phyloP scores from a whole-genome alignment of 2,329 filamentous ascomycete genomes.

The Fusarium tjaetaba region DNA sequence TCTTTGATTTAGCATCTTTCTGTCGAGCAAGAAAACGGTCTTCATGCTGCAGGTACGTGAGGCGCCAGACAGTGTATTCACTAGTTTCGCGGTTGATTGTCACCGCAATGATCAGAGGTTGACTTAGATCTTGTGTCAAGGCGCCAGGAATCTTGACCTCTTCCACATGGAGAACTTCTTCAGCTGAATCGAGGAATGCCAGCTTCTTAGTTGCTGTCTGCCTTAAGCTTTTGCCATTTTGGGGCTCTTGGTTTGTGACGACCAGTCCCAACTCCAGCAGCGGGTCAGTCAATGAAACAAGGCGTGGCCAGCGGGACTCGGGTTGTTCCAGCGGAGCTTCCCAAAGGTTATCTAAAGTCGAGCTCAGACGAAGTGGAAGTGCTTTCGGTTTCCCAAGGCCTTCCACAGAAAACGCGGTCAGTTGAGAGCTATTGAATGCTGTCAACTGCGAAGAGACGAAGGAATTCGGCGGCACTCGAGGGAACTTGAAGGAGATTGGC shows the following conservation, averaged over 20 bases:
- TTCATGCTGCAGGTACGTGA: constrained; percentile 78
- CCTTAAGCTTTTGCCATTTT: constrained; percentile 40
- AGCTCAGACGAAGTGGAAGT: constrained; percentile 61
- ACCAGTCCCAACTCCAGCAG: constrained; percentile 86
- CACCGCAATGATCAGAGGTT: constrained; percentile 76
- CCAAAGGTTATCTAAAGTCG: constrained; percentile 68
- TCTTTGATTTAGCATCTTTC: constrained; percentile 57
- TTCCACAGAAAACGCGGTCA: constrained; percentile 66
- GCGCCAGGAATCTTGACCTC: constrained; percentile 66
- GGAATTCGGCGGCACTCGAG: constrained; percentile 79
- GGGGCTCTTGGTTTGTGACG: constrained; percentile 66
- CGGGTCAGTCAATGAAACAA: constrained; percentile 88
- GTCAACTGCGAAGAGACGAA: constrained; percentile 78
- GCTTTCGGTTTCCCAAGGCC: constrained; percentile 65
- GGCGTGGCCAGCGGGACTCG: constrained; percentile 73
- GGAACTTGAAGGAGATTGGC: constrained; percentile 65
- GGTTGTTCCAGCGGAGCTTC: constrained; percentile 62
- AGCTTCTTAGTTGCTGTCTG: constrained; percentile 54
- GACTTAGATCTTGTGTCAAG: constrained; percentile 49
- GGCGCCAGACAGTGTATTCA: constrained; percentile 85
- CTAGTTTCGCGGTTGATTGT: constrained; percentile 82
- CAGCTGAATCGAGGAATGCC: constrained; percentile 74
- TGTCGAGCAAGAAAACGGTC: constrained; percentile 61
- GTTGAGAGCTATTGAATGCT: constrained; percentile 61
- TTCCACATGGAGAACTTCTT: constrained; percentile 87